Evolutionary conservation across 768 basidiomycete genomes (phyloP).

Genomic region (Arthromyces matolae): DNA sequence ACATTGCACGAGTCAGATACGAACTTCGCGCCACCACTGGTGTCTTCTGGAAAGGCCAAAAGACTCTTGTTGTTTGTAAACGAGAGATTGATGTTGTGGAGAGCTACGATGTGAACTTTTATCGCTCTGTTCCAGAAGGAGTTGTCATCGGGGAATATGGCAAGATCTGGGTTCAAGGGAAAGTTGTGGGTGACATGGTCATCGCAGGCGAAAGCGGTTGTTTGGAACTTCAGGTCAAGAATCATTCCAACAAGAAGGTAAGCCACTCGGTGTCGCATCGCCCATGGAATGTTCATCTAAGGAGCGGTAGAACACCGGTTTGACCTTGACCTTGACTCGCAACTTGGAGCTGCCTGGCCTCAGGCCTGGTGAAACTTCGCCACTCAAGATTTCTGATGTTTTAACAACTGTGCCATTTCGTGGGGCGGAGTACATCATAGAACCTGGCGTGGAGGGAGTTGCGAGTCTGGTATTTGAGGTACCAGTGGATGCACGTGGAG

Average conservation of each 20-base stretch:
- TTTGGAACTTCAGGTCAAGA: conserved; percentile 76
- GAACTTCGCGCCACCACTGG: conserved; percentile 70
- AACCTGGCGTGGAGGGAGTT: conserved; percentile 72
- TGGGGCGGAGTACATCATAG: conserved; percentile 71
- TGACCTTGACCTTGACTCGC: conserved; percentile 59
- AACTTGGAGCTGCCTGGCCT: conserved; percentile 52
- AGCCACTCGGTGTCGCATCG: conserved; percentile 3
- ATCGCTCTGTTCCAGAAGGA: conserved; percentile 46
- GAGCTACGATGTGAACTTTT: conserved; percentile 36
- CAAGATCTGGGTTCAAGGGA: conserved; percentile 74
- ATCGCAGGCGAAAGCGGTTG: conserved; percentile 69
- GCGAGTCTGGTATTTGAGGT: conserved; percentile 79
- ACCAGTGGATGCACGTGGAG: conserved; percentile 61
- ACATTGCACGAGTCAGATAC: conserved; percentile 66
- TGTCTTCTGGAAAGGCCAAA: conserved; percentile 75
- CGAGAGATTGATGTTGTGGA: conserved; percentile 66
- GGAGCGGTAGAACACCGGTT: conserved; percentile 55
- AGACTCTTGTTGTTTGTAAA: conserved; percentile 59
- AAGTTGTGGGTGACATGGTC: conserved; percentile 56
- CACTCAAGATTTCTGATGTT: conserved; percentile 63
- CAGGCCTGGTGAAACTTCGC: conserved; percentile 37
- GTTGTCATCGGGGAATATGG: conserved; percentile 74
- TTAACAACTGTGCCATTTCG: conserved; percentile 66
- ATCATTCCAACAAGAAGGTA: conserved; percentile 79
- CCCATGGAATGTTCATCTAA: background rate